phyloP scores from a whole-genome alignment of 305 asterid genomes.

The Fraxinus nigra region DNA sequence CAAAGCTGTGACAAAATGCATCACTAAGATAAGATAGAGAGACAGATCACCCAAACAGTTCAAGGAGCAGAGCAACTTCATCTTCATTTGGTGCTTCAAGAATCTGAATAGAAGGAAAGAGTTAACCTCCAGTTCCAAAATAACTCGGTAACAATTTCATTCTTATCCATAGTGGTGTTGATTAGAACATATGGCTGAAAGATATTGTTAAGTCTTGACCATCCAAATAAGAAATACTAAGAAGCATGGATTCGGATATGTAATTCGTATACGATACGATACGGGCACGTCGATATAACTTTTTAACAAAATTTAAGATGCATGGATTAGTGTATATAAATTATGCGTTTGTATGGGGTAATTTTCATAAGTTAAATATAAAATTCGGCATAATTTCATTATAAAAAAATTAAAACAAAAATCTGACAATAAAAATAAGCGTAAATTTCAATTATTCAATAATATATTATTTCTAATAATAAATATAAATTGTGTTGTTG shows the following conservation, averaged over 20 bases:
- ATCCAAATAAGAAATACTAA: not conserved
- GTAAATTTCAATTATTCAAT: not conserved
- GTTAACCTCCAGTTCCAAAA: conserved; percentile 22
- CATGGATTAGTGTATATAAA: not conserved
- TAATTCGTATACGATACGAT: not conserved
- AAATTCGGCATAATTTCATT: not conserved
- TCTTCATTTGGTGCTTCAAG: conserved; percentile 90
- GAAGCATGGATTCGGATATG: not conserved
- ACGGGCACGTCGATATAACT: not conserved
- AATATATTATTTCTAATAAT: not conserved
- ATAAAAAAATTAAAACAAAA: no score
- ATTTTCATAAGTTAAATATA: not conserved
- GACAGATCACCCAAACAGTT: conserved; percentile 69
- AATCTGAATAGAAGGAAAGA: conserved; percentile 58
- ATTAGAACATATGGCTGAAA: not conserved
- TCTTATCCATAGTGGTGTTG: not conserved
- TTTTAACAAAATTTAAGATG: not conserved
- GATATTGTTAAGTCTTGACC: not conserved
- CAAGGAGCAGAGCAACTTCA: conserved; percentile 87
- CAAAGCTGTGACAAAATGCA: conserved; percentile 12
- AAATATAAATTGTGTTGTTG: not conserved
- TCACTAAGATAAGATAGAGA: conserved; percentile 10
- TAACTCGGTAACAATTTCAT: not conserved
- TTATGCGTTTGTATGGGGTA: not conserved
- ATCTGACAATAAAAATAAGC: not conserved